Conservation (phyloP, 1,284 basidiomycete genomes). For the Cystobasidium slooffiae region DNA sequence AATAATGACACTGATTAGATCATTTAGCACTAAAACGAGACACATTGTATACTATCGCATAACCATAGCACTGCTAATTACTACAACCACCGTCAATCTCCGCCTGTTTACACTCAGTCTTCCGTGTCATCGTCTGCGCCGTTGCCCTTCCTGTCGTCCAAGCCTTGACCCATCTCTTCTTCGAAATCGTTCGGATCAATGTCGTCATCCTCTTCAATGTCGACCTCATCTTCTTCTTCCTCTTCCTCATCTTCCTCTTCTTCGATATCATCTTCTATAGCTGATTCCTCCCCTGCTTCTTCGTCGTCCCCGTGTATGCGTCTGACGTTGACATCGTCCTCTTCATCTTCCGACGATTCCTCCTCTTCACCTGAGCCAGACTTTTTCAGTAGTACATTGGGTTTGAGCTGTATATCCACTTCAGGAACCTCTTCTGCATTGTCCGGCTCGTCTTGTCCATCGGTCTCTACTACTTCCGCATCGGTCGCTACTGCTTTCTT, state of each 20-base stretch:
- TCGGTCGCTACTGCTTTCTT: constrained; percentile 6
- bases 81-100: no score
- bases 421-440: background rate
- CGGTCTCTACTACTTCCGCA: constrained; percentile 11
- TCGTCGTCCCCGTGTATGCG: background rate
- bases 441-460: background rate
- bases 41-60: background rate
- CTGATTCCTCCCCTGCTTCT: constrained; percentile 10
- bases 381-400: background rate
- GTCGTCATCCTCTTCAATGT: background rate
- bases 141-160: constrained; percentile 8
- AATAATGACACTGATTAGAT: background rate
- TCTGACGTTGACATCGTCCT: constrained; percentile 19
- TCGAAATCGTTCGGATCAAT: constrained; percentile 21
- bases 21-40: background rate
- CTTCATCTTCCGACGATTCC: constrained; percentile 1
- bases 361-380: constrained; percentile 5
- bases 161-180: constrained; percentile 30
- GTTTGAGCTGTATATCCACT: background rate
- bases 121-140: background rate
- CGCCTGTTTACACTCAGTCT: background rate
- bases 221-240: constrained; percentile 27
- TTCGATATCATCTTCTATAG: constrained; percentile 19
- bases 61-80: no score
- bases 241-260: constrained; percentile 6